Conservation (phyloP, 495 filamentous ascomycete species). For the Aspergillus wentii region DNA sequence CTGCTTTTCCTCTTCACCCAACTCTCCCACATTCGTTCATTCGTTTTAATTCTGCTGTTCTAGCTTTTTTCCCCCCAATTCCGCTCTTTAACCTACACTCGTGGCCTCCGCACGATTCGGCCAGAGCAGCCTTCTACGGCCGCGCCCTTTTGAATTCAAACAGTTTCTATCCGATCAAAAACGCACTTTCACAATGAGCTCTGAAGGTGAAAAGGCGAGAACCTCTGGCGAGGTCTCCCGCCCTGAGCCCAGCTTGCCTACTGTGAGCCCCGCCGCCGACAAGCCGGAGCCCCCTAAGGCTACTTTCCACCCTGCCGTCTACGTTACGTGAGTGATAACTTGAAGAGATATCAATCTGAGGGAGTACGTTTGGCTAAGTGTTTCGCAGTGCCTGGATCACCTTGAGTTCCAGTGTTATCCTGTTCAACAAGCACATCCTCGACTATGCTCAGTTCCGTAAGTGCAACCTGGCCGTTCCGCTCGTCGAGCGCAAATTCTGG, state of each 20-base stretch:
- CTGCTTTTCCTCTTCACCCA: conserved; percentile 22
- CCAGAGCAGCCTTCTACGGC: conserved; percentile 43
- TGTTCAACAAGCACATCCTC: conserved; percentile 99
- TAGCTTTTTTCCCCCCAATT: conserved; percentile 13
- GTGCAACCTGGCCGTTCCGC: conserved; percentile 22
- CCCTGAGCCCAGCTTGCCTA: conserved; percentile 65
- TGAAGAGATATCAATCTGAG: not conserved
- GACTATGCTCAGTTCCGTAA: conserved; percentile 78
- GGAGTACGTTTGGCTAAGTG: conserved; percentile 15
- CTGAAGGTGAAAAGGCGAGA: conserved; percentile 72
- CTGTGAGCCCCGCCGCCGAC: conserved; percentile 67
- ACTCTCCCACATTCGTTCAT: conserved; percentile 28
- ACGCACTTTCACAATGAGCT: conserved; percentile 50
- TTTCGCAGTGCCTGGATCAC: conserved; percentile 76
- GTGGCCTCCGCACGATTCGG: conserved; percentile 45
- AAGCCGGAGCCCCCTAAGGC: conserved; percentile 60
- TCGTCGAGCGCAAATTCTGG: not conserved
- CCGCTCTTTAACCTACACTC: conserved; percentile 19
- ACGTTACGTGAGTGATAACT: conserved; percentile 67
- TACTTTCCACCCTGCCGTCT: conserved; percentile 76
- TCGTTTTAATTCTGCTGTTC: conserved; percentile 10
- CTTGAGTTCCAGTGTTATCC: conserved; percentile 86
- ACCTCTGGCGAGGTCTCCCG: conserved; percentile 67
- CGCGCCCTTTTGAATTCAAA: conserved; percentile 48
- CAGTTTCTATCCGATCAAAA: conserved; percentile 46